Base-by-base conservation (phyloP, 495 filamentous ascomycete genomes). In the Clavariopsis aquatica region DNA sequence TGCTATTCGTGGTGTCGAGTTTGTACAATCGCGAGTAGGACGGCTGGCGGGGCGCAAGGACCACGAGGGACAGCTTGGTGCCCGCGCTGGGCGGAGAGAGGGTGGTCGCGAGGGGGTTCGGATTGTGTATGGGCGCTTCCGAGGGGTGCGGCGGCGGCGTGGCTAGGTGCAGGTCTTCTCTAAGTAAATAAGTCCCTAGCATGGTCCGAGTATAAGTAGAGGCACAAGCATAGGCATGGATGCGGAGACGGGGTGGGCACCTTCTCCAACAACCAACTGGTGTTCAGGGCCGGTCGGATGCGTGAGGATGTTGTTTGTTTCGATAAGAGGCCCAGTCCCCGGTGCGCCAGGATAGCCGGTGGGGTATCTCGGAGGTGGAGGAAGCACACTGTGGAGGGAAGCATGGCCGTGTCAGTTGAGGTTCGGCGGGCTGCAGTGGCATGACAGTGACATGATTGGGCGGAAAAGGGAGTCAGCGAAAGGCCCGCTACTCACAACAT, bases 81-180 rank as follows among this genome's bases (percentile, higher is more conserved):
- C 95, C 94, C 2, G 85, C 80, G 27, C 88, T 93, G 13, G 89
- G 90, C 12, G 92, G 90, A 34, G 84, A 83, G 26, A 90, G 88
- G 17, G 85, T 87, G 1, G 93, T 96, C 36, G 90, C 88, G 41
- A 98, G 85, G 38, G 93, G 93, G 71, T 98, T 98, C 12, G 89
- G 86, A 73, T 92, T 96, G 65, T 86, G 75, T 23, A 91, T 77
- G 6, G 91, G 92, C 34, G 90, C 87, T 80, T 98, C 95, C 56
- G 92, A 93, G 26, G 93, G 93, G 75, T 98, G 93, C 5, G 95
- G 92, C 58, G 92, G 94, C 57, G 94, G 93, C 59, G 92, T 97
- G 47, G 94, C 93, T 29, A 98, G 88, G 60, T 90, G 89, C 31
- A 98, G 80, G 72, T 95, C 89, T 74, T 98, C 93, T 74, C 87